These are phyloP conservation scores for Piper betle DNA, from an alignment of 164 flowering plant species.

Conservation along the genomic window DNA sequence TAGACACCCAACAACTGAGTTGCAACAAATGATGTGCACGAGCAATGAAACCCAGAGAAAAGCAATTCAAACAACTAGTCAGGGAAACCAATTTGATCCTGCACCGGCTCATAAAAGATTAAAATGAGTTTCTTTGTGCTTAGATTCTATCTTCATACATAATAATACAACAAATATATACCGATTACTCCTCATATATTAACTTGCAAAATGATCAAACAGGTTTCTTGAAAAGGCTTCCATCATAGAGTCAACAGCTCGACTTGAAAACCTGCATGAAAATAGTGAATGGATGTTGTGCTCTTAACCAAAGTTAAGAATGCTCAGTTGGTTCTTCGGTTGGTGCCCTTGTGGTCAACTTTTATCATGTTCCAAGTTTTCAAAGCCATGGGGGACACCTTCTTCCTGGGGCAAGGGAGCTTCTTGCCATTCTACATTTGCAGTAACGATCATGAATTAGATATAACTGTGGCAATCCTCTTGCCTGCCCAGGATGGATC, in stretches of 20 bases:
- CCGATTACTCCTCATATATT: no score
- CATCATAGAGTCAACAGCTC: constrained; percentile 1
- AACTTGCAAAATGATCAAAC: no score
- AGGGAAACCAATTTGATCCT: no score
- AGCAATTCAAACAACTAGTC: background rate
- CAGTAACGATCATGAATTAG: no score
- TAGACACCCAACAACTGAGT: background rate
- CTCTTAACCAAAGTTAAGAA: constrained; percentile 18
- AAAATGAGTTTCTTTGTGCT: no score
- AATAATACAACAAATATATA: no score
- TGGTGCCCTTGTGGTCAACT: constrained; percentile 20
- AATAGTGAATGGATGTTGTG: constrained; percentile 15
- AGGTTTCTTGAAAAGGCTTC: constrained; percentile 21
- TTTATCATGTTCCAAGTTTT: constrained; percentile 16
- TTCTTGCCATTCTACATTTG: no score
- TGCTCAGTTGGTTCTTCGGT: constrained; percentile 12
- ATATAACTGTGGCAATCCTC: background rate
- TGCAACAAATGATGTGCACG: no score
- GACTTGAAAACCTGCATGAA: constrained; percentile 1
- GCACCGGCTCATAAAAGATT: no score
- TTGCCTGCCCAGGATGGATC: constrained; percentile 9
- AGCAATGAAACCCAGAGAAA: background rate
- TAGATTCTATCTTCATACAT: no score
- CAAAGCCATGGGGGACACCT: constrained; percentile 11
- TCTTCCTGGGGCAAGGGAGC: constrained; percentile 17